Percentiles rank a stretch among this genome's conserved stretches.
Evolutionary conservation across 768 basidiomycete genomes (phyloP).

Genomic region (Inosperma sp.): DNA sequence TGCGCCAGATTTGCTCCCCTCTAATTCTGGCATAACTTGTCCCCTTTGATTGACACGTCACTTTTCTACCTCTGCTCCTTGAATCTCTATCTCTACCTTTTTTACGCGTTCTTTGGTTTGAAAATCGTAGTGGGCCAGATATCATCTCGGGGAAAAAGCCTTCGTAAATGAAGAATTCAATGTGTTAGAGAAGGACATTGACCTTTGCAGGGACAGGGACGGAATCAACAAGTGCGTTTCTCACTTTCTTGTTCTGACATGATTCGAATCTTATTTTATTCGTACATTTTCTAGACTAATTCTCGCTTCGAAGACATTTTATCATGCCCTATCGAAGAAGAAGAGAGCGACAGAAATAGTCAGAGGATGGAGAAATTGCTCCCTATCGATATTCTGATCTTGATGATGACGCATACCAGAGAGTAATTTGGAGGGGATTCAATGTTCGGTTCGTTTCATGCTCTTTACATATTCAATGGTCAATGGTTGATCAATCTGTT

Average conservation of each 20-base stretch:
- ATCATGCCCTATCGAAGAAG: conserved; percentile 69
- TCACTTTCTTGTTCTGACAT: background rate
- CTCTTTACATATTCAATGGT: background rate
- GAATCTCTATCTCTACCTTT: background rate
- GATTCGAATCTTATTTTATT: background rate
- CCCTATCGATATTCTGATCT: conserved; percentile 72
- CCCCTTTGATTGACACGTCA: conserved; percentile 26
- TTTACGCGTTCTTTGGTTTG: conserved; percentile 9
- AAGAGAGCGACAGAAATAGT: conserved; percentile 60
- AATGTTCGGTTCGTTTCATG: conserved; percentile 48
- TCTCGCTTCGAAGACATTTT: conserved; percentile 66
- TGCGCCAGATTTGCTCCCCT: conserved; percentile 59
- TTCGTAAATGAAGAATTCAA: conserved; percentile 72
- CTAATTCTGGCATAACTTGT: conserved; percentile 5
- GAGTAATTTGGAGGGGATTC: conserved; percentile 79
- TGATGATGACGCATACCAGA: conserved; percentile 84
- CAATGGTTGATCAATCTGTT: background rate
- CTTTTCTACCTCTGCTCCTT: conserved; percentile 10
- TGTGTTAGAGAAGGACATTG: conserved; percentile 80
- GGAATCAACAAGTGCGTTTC: conserved; percentile 64
- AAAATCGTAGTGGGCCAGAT: conserved; percentile 73
- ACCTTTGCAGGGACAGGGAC: conserved; percentile 66
- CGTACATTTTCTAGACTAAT: conserved; percentile 49
- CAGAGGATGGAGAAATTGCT: conserved; percentile 65
- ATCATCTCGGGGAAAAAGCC: conserved; percentile 76